Evolutionary conservation across 768 basidiomycete species (phyloP), one percentile per base, ranked within the genome.

Genomic region (Naganishia onofrii): DNA sequence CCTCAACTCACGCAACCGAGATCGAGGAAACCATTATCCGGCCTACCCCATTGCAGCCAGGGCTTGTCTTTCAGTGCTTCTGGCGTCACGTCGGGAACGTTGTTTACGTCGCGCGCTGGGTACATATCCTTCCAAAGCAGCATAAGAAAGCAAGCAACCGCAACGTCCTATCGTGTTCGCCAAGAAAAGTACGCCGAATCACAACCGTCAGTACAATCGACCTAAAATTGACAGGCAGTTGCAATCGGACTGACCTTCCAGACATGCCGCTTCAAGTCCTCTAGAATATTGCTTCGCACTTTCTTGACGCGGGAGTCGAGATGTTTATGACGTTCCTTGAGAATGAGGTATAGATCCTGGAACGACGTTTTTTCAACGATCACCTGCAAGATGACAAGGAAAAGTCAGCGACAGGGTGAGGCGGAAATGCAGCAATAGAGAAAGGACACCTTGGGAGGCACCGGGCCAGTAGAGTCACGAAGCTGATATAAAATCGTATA

Each of bases 101-200:
- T 32, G n/a, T 23, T 26, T 23, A 29, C 0, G 17, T 67, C 28
- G 13, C 68, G 34, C 9, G 54, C 64, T 0, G 81, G 75, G 75
- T 87, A 95, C 17, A 87, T 88, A 42, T 86, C 84, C 75, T 89
- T 91, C 95, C 95, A 97, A 3, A 97, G 82, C 0, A 95, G 84
- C 81, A 97, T 92, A 31, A 98, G 84, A 79, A 90, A 97, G 1
- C 92, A 92, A 2, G 93, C 93, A 52, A 98, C 94, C 19, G 92
- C 92, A 42, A 97, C 92, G 78, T 98, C 95, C 90, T 95, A 31
- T 60, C 52, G 21, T 53, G 29, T 13, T 13, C 17, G 52, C 51
- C 1, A 67, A 44, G 51, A 32, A 52, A 7, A 36, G 9, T 7
- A 51, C 10, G 44, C 9, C 17, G 6, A 21, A 36, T 12, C 15